Evolutionary conservation across 164 flowering plant genomes (phyloP), one percentile per base, ranked within the genome.

Genomic region (Litsea cubeba): DNA sequence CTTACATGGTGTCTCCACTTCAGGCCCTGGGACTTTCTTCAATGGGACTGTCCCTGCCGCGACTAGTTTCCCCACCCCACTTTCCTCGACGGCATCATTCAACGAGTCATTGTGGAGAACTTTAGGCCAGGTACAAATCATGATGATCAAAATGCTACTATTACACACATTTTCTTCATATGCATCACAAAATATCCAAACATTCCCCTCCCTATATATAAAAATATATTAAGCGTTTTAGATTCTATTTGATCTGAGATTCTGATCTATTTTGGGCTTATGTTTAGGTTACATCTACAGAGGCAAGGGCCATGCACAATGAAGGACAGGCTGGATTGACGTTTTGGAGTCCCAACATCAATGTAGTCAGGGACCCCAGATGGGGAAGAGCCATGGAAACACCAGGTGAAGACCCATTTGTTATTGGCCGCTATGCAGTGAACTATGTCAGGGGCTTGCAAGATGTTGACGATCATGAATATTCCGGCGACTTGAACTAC

Each of bases 311-410:
- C 24, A 91, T 91, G 93, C 86, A 87, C 81, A 91, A 91, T 69
- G 89, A 86, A 73, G 94, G 90, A 20, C 28, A 57, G 71, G 97
- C 94, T 0, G 93, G 97, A 0, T 74, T 91, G 70, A 90, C 93
- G 8, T 90, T 74, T 70, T 91, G 97, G 97, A 90, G 94, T 72
- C 97, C 97, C 1, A 90, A 90, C 68, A 89, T 91, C 70, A 91
- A 91, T 78, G 83, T 91, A 10, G 83, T 90, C 46, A 73, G 97
- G 2, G 94, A 91, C 76, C 97, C 97, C 0, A 74, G 93, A 15
- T 90, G 97, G 97, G 97, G 97, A 1, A 65, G 93, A 23, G 88
- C 88, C 35, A 88, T 85, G 68, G 97, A 91, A 75, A 91, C 94
- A 24, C 94, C 97, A 3, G 94, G 93, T 0, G 97, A 91, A 71